Evolutionary conservation across 345 rosid species (phyloP).

Genomic region (Acer negundo): DNA sequence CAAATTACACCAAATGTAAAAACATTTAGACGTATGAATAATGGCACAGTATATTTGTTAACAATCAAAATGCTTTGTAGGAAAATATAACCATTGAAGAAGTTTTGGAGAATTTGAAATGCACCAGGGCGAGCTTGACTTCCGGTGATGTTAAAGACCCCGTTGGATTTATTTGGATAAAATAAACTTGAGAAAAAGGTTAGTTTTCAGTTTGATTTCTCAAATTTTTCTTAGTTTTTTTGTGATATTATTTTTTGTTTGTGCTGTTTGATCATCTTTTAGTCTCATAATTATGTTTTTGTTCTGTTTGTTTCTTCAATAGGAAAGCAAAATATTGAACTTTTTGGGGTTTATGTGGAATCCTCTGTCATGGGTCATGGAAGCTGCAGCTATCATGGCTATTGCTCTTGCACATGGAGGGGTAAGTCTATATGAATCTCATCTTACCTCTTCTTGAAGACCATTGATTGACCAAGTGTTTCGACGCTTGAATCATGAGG

Average conservation of each 20-base stretch:
- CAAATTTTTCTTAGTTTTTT: not conserved
- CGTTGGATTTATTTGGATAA: conserved; percentile 56
- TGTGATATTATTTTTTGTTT: not conserved
- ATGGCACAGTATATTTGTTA: not conserved
- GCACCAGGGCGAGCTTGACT: conserved; percentile 48
- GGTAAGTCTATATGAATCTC: conserved; percentile 26
- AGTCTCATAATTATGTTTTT: conserved; percentile 5
- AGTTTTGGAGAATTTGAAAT: conserved; percentile 49
- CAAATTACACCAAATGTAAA: not conserved
- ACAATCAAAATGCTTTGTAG: conserved; percentile 27
- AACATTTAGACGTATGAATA: too few relatives aligned
- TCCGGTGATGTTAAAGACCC: conserved; percentile 37
- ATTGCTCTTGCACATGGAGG: conserved; percentile 73
- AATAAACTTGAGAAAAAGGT: conserved; percentile 66
- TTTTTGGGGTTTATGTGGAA: conserved; percentile 71
- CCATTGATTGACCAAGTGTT: not conserved
- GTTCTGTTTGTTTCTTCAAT: conserved; percentile 15
- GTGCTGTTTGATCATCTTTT: not conserved
- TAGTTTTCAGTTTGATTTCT: not conserved
- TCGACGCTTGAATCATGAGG: too few relatives aligned
- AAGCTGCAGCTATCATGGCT: conserved; percentile 75
- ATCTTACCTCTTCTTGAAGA: too few relatives aligned
- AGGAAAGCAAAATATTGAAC: conserved; percentile 62
- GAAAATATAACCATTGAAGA: conserved; percentile 55
- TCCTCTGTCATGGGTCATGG: conserved; percentile 79